Conservation (phyloP, 805 yeast species). For the Wickerhamomyces rabaulensis region DNA sequence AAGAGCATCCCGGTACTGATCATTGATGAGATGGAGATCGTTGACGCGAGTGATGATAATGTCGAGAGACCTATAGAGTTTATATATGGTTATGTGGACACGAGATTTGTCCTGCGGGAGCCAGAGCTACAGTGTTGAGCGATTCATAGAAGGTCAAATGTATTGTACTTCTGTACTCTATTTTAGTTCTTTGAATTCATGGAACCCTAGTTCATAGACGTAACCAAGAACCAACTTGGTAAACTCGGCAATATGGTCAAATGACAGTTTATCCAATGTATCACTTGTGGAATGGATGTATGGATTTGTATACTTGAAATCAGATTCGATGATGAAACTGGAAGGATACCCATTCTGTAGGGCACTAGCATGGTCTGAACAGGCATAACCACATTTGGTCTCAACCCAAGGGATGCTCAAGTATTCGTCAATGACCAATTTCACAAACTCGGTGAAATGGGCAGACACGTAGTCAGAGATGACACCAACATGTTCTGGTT, state of each 20-base stretch:
- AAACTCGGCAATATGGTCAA: slow-evolving; percentile 77
- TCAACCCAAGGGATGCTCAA: slow-evolving; percentile 66
- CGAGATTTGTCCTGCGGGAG: background rate
- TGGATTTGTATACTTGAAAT: slow-evolving; percentile 55
- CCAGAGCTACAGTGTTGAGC: background rate
- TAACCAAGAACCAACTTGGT: slow-evolving; percentile 71
- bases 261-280: slow-evolving; percentile 73
- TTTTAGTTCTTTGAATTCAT: slow-evolving; percentile 18
- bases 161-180: background rate
- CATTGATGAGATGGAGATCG: background rate
- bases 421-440: slow-evolving; percentile 55
- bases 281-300: slow-evolving; percentile 76
- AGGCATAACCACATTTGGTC: slow-evolving; percentile 84
- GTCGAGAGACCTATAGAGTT: background rate
- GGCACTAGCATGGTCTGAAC: slow-evolving; percentile 92
- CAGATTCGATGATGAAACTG: slow-evolving; percentile 76
- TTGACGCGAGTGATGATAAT: background rate
- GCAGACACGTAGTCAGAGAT: slow-evolving; percentile 32
- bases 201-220: slow-evolving; percentile 59
- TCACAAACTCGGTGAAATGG: slow-evolving; percentile 31
- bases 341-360: slow-evolving; percentile 79
- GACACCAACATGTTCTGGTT: slow-evolving; percentile 69
- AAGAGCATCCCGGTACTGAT: background rate
- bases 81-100: background rate
- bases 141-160: background rate